Evolutionary conservation across 352 stramenopile species (phyloP), one percentile per base, ranked within the genome.

Genomic region (Globisporangium radiosum): DNA sequence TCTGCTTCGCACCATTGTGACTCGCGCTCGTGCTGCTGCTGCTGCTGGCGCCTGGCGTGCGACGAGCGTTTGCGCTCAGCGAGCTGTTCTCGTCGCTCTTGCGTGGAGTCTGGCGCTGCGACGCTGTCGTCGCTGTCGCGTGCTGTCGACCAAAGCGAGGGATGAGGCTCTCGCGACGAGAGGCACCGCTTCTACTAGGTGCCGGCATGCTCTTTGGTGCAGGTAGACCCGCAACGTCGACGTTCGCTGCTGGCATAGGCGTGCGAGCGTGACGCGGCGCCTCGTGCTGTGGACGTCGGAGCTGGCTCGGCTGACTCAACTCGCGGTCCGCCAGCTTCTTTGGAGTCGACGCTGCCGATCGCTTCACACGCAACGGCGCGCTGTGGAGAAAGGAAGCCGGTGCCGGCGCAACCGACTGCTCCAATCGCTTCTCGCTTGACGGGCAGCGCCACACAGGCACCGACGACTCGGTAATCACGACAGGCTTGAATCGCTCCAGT

Each of bases 81-180:
- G 52, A 3, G 36, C 5, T 59, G 45, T 64, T 59, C 33, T 55
- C 44, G 11, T 56, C 52, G 4, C 52, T 59, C 47, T 64, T 59
- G 1, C 39, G 44, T 40, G 48, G 38, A 14, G 56, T 33, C 38
- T 54, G 36, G 5, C 25, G 52, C 17, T 17, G 7, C 43, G 39
- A 33, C 15, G 25, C 25, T 2, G 25, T 25, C 25, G 25, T 25
- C 25, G 25, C 25, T 25, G 25, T 25, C 25, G 25, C 25, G 25
- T 40, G 39, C 4, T 47, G 45, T 2, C 52, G 44, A 4, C 44
- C 10, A n/a, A 64, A 54, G 44, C 59, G 59, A 33, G 59, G 59
- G 47, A 64, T 64, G 13, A 64, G 52, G 37, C 59, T 64, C 45
- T 64, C 59, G 37, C 59, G 44, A 33, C 59, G 59, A 10, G 59